These are phyloP conservation scores for Syzygium grande DNA, from an alignment of 345 rosid species.

Conservation along the genomic window DNA sequence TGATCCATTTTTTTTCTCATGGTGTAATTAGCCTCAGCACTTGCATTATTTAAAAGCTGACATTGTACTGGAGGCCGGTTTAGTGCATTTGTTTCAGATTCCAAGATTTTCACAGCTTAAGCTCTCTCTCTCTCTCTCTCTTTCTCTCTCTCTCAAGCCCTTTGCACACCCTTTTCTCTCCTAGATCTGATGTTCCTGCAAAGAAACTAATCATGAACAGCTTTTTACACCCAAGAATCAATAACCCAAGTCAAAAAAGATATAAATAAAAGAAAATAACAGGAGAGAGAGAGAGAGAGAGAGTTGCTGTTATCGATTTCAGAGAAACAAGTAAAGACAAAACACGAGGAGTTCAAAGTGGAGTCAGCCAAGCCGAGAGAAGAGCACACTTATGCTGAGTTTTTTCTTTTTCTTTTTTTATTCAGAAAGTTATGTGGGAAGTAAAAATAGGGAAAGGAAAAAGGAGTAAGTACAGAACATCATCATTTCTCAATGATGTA, in stretches of 20 bases:
- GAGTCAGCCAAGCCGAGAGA: slow-evolving; percentile 19
- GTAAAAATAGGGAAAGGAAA: neutral
- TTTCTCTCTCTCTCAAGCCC: slow-evolving; percentile 13
- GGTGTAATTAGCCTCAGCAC: neutral
- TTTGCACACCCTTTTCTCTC: neutral
- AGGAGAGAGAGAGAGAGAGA: neutral
- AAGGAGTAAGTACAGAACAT: slow-evolving; percentile 38
- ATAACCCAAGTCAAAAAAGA: slow-evolving; percentile 8
- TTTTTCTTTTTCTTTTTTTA: neutral
- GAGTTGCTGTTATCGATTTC: slow-evolving; percentile 8
- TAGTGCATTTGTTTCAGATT: slow-evolving; percentile 23
- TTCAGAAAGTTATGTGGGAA: neutral
- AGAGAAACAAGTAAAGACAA: slow-evolving; percentile 9
- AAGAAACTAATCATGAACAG: slow-evolving; percentile 36
- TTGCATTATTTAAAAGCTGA: neutral
- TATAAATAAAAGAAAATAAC: neutral
- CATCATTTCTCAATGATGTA: slow-evolving; percentile 69
- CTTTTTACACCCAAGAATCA: slow-evolving; percentile 65
- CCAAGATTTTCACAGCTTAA: slow-evolving; percentile 34
- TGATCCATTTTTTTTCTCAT: neutral
- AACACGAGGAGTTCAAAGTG: slow-evolving; percentile 7
- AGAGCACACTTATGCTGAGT: neutral
- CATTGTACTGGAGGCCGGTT: neutral
- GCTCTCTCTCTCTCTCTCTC: neutral
- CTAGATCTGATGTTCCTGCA: slow-evolving; percentile 54